Evolutionary conservation across 768 basidiomycete species (phyloP).

Genomic region (Lepiota venenata): DNA sequence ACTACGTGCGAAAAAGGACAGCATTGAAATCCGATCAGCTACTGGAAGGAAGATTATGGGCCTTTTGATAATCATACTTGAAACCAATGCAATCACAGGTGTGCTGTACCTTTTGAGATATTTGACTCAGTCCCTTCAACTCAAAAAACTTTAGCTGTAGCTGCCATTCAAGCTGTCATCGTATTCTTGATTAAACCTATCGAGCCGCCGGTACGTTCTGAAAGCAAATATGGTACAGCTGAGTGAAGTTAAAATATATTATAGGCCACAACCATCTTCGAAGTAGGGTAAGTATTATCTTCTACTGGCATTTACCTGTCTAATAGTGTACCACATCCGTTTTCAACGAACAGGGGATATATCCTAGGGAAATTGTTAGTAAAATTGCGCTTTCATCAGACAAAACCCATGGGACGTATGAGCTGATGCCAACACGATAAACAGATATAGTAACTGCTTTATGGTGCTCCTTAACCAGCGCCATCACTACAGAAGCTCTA

Average conservation of each 20-base stretch:
- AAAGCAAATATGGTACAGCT: no score
- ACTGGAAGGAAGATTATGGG: background rate
- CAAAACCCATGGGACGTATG: background rate
- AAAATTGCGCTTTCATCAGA: background rate
- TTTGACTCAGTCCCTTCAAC: background rate
- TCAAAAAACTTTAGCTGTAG: background rate
- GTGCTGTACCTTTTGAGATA: background rate
- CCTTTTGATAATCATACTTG: background rate
- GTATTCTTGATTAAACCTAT: background rate
- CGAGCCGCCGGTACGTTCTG: background rate
- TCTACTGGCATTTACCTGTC: no score
- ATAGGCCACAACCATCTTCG: background rate
- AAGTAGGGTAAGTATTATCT: background rate
- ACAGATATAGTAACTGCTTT: background rate
- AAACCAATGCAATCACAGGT: background rate
- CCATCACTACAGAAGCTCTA: background rate
- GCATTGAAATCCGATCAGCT: background rate
- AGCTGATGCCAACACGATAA: background rate
- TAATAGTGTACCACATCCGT: no score
- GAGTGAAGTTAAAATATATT: background rate
- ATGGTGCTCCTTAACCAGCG: background rate
- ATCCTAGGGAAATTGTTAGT: background rate
- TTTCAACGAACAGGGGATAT: background rate
- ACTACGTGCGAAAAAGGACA: background rate
- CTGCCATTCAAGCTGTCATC: background rate